Evolutionary conservation across 176 grass and related monocot genomes (phyloP), one percentile per base, ranked within the genome.

Genomic region (Oryza coarctata): DNA sequence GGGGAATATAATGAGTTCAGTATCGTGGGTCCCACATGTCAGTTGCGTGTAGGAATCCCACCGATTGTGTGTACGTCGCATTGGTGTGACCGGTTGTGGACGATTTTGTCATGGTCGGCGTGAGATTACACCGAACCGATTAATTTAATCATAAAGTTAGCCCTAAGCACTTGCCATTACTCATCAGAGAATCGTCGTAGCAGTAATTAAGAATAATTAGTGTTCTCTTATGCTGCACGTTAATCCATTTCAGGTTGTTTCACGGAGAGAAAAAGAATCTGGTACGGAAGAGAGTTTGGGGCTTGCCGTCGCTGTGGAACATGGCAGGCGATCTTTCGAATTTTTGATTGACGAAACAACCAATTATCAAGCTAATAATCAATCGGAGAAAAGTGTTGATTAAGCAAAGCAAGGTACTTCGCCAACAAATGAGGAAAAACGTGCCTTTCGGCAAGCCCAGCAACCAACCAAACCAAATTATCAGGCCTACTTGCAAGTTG

Each of bases 381-480:
- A 43, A 50, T 82, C 32, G 27, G 25, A 0, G n/a, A 71, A n/a
- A 68, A 74, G 88, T 90, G 34, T 22, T n/a, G 57, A 34, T 17
- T 31, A 85, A 85, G 83, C 35, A 79, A 86, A 82, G 66, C 38
- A 22, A 18, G 33, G 12, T 63, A 15, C 32, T 26, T 38, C 3
- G 25, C 61, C 74, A 86, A 78, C 73, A 69, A 82, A 63, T 79
- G 44, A 25, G 68, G 79, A 61, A 45, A 83, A 23, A 70, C 27
- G 22, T 74, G 47, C 47, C 88, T 86, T 86, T 90, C 79, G 30
- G 80, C 61, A 39, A 62, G 6, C 57, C 62, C 79, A 60, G 68
- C 30, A 66, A 23, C 88, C 83, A 82, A 83, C 83, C 29, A 74
- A 78, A 29, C 47, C 60, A 20, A 78, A 67, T 55, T 60, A n/a